Base-by-base conservation (phyloP, 371 early-diverging fungal species). In the Haplosporangium sp. region DNA sequence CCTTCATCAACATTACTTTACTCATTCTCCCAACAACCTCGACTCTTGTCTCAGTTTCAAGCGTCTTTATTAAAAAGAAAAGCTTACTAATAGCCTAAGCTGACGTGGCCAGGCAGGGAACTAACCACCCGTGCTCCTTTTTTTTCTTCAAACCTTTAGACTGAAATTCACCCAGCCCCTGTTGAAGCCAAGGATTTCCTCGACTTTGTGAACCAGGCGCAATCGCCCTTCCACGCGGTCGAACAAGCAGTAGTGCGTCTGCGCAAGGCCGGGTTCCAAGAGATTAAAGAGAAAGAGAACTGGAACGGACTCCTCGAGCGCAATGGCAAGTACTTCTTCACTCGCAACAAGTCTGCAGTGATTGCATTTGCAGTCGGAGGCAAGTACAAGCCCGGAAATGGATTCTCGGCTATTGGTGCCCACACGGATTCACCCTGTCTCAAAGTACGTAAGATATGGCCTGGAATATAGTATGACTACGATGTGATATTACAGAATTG, bases 391-490 rank as follows among this genome's bases (percentile, higher is more conserved):
- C 87, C 92, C 55, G 94, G 96, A 10, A 92, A 94, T 62, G 95
- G 96, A 0, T 88, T 97, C 67, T 87, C 92, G 23, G 93, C 97
- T 43, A 86, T 98, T 12, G 99, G 94, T 36, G 97, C 99, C 6
- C 99, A 99, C 73, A 96, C 96, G 20, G 99, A 99, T 82, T 94
- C 95, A 14, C 99, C 99, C 36, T 98, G 98, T 82, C 83, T 98
- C 59, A 98, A 98, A 90, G 92, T 93, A 83, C 2, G 16, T 4
- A 11, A 29, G 29, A 29, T 29, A 29, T 29, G 4, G 4, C 29
- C 29, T 29, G 29, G 4, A 4, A 29, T 29, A 29, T 29, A 29
- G 4, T 29, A 29, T 29, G 29, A 4, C 29, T 29, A 29, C 4
- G 29, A 29, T 29, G 29, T 4, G 29, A 29, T 29, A 29, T 4